Evolutionary conservation across 129 eudicot species (phyloP), one percentile per base, ranked within the genome.

Genomic region (Saussurea involucrata): DNA sequence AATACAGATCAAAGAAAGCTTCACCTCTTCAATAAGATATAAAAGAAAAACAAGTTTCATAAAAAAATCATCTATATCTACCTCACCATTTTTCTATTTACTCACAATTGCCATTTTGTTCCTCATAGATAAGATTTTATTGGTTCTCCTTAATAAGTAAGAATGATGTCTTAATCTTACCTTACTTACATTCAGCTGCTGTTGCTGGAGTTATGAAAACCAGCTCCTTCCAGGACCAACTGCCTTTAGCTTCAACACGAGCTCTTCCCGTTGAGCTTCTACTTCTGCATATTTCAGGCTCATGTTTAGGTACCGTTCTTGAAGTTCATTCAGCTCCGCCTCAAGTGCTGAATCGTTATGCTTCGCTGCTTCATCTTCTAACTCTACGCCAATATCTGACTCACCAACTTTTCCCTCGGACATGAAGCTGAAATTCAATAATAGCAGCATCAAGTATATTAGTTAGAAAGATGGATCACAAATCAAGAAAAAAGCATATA

Each of bases 231-330:
- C 80, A 22, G 78, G 83, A 46, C 65, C 83, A 37, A 28, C 17
- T 12, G 88, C 76, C 85, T 88, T 90, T 21, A 90, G 87, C 65
- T 88, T 84, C 83, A 90, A 80, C 11, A 88, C 91, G 24, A 90
- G 93, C 69, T 88, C 83, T 82, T 86, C 93, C 1, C 93, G 86
- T 74, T 90, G 89, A 74, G 85, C 89, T 80, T 90, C 96, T 22
- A 90, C 96, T 75, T 90, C 96, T 28, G 96, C 96, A 17, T 86
- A 90, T 72, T 86, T 88, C 24, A 90, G 89, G 76, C 96, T 90
- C 88, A 88, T 88, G 73, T 88, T 57, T 11, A 90, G 85, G 78
- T 90, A 90, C 4, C 88, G 85, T 32, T 90, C 93, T 58, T 89
- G 93, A 80, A 90, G 81, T 69, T 90, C 96, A 72, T 25, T 69